These are phyloP conservation scores for Phytopythium litorale DNA, from an alignment of 352 stramenopile species.

Conservation along the genomic window DNA sequence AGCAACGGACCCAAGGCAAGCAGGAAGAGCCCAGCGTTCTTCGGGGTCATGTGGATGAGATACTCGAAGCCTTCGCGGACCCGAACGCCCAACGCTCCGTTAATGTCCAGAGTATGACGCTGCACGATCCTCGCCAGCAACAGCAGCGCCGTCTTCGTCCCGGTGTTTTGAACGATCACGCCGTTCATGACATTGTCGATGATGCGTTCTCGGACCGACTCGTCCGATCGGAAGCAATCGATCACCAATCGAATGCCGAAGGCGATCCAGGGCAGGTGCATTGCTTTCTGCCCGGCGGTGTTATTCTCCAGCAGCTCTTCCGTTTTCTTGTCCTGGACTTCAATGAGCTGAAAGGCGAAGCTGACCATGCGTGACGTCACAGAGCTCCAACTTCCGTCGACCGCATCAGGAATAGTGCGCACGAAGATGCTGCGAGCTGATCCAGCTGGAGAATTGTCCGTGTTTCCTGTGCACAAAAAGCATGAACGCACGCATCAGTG, in stretches of 20 bases:
- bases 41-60: conserved; percentile 30
- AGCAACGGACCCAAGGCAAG: conserved; percentile 34
- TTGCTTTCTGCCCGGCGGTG: neutral
- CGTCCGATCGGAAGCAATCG: conserved; percentile 40
- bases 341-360: conserved; percentile 30
- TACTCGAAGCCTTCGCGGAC: conserved; percentile 58
- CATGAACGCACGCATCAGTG: neutral
- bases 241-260: conserved; percentile 46
- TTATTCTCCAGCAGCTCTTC: conserved; percentile 6
- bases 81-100: conserved; percentile 18
- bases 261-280: conserved; percentile 19
- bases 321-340: conserved; percentile 17
- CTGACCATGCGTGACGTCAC: conserved; percentile 30
- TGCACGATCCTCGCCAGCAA: conserved; percentile 35
- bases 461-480: neutral
- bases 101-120: conserved; percentile 36
- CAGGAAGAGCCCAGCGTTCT: conserved; percentile 25
- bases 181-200: conserved; percentile 43
- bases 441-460: neutral
- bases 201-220: conserved; percentile 22
- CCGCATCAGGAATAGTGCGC: conserved; percentile 18
- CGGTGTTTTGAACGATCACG: conserved; percentile 31
- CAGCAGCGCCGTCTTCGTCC: conserved; percentile 23
- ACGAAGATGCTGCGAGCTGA: conserved; percentile 18
- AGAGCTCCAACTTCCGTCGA: conserved; percentile 31